phyloP scores from a whole-genome alignment of 31 red algal species.

The Bonnemaisonia californica region DNA sequence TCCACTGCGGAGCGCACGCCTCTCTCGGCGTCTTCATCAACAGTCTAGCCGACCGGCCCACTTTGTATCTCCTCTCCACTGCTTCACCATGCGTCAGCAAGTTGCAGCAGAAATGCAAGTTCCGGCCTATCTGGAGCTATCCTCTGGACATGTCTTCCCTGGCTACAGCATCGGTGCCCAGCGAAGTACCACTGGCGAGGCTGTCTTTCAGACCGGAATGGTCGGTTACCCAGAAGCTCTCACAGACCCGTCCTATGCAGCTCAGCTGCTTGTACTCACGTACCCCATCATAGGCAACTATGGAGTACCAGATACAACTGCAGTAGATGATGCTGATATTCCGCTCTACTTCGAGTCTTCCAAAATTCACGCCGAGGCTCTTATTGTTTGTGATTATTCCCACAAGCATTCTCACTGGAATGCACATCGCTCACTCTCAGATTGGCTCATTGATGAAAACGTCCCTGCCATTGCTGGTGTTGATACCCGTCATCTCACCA shows the following conservation, averaged over 20 bases:
- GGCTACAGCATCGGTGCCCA: slow-evolving; percentile 84
- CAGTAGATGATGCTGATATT: slow-evolving; percentile 38
- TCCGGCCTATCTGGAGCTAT: slow-evolving; percentile 53
- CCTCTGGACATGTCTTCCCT: slow-evolving; percentile 60
- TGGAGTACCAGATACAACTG: slow-evolving; percentile 74
- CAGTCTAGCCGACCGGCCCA: background rate
- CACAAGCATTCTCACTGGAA: slow-evolving; percentile 91
- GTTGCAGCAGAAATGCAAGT: background rate
- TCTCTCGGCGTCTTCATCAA: background rate
- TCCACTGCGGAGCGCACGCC: background rate
- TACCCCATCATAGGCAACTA: slow-evolving; percentile 98
- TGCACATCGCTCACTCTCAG: slow-evolving; percentile 58
- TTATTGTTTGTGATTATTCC: slow-evolving; percentile 77
- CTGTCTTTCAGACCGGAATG: slow-evolving; percentile 99
- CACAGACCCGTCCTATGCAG: slow-evolving; percentile 94
- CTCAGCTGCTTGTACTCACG: slow-evolving; percentile 93
- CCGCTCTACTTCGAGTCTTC: slow-evolving; percentile 70
- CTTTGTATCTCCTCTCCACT: background rate
- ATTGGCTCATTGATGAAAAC: slow-evolving; percentile 61
- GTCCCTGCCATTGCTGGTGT: slow-evolving; percentile 88
- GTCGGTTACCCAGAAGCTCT: slow-evolving; percentile 97
- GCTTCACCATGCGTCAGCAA: slow-evolving; percentile 2
- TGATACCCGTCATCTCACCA: slow-evolving; percentile 95
- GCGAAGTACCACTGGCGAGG: slow-evolving; percentile 72
- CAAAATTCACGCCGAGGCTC: slow-evolving; percentile 77